A percentile compares a stretch with the other conserved stretches of the same genome.
Evolutionary conservation across 306 rosid species (phyloP).

Genomic region (Luffa acutangula): DNA sequence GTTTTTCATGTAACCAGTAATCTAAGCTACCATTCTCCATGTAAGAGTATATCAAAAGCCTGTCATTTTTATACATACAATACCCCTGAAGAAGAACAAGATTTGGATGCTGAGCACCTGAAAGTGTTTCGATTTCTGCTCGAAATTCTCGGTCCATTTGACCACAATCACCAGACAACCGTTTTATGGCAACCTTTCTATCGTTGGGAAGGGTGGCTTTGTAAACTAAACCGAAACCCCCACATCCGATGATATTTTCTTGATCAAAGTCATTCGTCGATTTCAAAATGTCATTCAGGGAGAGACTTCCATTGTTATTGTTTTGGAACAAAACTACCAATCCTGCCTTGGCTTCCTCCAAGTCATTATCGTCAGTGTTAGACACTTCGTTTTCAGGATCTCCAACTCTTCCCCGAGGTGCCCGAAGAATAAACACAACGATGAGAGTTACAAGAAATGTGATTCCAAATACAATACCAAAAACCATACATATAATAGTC

Average conservation of each 20-base stretch:
- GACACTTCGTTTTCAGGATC: not conserved
- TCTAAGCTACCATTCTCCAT: conserved; percentile 40
- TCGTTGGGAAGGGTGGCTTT: conserved; percentile 30
- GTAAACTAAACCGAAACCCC: conserved; percentile 42
- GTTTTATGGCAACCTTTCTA: conserved; percentile 28
- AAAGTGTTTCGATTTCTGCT: conserved; percentile 38
- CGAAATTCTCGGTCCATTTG: conserved; percentile 36
- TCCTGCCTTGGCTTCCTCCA: not conserved
- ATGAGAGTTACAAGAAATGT: not conserved
- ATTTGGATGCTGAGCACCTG: conserved; percentile 38
- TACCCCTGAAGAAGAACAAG: conserved; percentile 37
- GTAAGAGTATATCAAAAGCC: conserved; percentile 30
- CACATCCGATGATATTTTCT: conserved; percentile 30
- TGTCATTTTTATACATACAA: conserved; percentile 25
- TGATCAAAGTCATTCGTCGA: conserved; percentile 25
- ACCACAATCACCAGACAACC: conserved; percentile 34
- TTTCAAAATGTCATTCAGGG: conserved; percentile 26
- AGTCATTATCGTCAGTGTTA: not conserved
- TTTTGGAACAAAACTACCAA: conserved; percentile 5
- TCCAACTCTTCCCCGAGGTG: not conserved
- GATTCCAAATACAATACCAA: conserved; percentile 14
- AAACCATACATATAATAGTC: conserved; percentile 16
- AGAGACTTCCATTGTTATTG: conserved; percentile 16
- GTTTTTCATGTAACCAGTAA: conserved; percentile 32
- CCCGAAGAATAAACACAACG: conserved; percentile 13